These are phyloP conservation scores for Leishmania aethiopica DNA, from an alignment of 208 protist genomes.

Conservation along the genomic window DNA sequence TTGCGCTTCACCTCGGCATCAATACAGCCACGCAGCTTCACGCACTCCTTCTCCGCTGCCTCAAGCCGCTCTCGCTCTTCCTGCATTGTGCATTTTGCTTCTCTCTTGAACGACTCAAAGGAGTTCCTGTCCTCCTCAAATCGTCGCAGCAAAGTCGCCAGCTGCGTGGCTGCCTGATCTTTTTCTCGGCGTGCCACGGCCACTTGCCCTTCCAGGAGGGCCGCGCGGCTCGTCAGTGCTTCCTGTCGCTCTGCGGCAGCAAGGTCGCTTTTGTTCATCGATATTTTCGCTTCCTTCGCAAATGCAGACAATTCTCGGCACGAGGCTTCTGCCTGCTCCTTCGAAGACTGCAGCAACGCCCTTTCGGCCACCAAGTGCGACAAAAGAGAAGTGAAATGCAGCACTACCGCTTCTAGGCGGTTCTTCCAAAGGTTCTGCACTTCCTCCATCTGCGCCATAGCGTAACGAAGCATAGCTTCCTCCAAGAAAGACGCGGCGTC, in stretches of 20 bases:
- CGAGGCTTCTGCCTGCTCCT: conserved; percentile 21
- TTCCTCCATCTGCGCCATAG: not conserved
- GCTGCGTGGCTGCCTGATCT: conserved; percentile 10
- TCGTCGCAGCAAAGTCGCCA: conserved; percentile 26
- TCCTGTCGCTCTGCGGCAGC: conserved; percentile 35
- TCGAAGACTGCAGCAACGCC: conserved; percentile 4
- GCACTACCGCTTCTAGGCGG: not conserved
- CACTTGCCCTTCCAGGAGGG: conserved; percentile 17
- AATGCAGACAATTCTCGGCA: conserved; percentile 39
- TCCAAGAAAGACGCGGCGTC: not conserved
- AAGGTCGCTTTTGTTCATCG: conserved; percentile 26
- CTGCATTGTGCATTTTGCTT: conserved; percentile 16
- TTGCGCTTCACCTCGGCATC: conserved; percentile 77
- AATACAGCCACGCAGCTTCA: conserved; percentile 54
- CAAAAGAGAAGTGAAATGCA: not conserved
- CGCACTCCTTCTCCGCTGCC: conserved; percentile 25
- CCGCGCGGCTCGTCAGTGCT: conserved; percentile 16
- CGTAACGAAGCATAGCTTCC: not conserved
- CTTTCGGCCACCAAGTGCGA: not conserved
- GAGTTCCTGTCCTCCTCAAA: conserved; percentile 35
- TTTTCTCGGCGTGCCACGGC: conserved; percentile 12
- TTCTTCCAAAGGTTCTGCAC: conserved; percentile 1
- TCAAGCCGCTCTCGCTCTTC: conserved; percentile 23
- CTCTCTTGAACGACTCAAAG: conserved; percentile 13
- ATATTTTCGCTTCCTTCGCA: conserved; percentile 32